These are phyloP conservation scores for Sanghuangporus weigelae DNA, from an alignment of 1,284 basidiomycete genomes.

Conservation along the genomic window DNA sequence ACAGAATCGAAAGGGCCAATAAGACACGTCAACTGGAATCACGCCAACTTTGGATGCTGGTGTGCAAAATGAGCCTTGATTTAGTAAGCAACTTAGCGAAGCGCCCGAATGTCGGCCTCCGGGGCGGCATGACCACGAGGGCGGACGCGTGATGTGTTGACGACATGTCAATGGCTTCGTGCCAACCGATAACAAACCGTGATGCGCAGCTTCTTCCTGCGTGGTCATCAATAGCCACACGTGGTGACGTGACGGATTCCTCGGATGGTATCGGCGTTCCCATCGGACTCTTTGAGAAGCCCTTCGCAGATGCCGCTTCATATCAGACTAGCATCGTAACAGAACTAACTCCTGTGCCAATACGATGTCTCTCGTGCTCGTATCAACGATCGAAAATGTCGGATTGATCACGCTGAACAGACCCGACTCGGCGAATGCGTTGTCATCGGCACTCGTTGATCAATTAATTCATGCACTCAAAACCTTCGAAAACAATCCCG, in stretches of 20 bases:
- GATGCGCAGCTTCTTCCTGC: neutral
- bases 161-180: neutral
- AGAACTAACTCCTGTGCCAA: neutral
- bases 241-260: slow-evolving; percentile 1
- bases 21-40: neutral
- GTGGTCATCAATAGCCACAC: neutral
- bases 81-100: neutral
- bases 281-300: slow-evolving; percentile 2
- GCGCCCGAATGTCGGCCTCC: neutral
- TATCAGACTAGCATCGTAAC: neutral
- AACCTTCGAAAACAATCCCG: slow-evolving; percentile 38
- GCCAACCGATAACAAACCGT: slow-evolving; percentile 4
- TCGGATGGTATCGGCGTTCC: slow-evolving; percentile 1
- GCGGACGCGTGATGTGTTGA: neutral
- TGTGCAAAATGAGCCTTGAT: neutral
- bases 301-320: neutral
- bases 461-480: slow-evolving; percentile 40
- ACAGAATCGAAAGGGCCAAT: neutral
- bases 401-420: slow-evolving; percentile 39
- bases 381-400: slow-evolving; percentile 14
- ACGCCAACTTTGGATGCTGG: neutral
- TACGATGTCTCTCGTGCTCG: slow-evolving; percentile 5
- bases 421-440: slow-evolving; percentile 57
- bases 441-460: slow-evolving; percentile 42
- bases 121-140: neutral